phyloP scores from a whole-genome alignment of 176 grass and related monocot genomes.

The Triticum turgidum region DNA sequence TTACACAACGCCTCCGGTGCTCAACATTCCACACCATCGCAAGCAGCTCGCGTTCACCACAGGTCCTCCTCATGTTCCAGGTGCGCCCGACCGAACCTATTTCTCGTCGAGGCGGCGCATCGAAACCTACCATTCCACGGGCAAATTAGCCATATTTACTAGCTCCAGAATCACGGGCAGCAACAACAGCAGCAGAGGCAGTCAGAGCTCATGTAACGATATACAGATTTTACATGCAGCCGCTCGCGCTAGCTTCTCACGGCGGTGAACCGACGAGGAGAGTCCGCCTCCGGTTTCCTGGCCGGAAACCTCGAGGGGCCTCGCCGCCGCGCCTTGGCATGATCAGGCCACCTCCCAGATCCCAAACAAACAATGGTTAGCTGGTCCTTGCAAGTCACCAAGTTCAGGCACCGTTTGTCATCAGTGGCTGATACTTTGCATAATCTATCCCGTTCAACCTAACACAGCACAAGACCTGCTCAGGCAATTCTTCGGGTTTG shows the following conservation, averaged over 20 bases:
- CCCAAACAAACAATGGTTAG: slow-evolving; percentile 41
- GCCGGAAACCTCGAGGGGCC: slow-evolving; percentile 24
- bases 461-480: slow-evolving; percentile 88
- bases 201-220: slow-evolving; percentile 35
- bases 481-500: slow-evolving; percentile 86
- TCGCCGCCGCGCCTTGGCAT: background rate
- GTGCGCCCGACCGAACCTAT: slow-evolving; percentile 22
- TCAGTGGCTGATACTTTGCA: slow-evolving; percentile 65
- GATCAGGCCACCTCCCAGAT: slow-evolving; percentile 27
- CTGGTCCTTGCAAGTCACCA: slow-evolving; percentile 23
- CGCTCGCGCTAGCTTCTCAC: background rate
- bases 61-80: background rate
- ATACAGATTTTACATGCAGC: slow-evolving; percentile 55
- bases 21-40: slow-evolving; percentile 14
- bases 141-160: slow-evolving; percentile 45
- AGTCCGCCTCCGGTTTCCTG: background rate
- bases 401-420: slow-evolving; percentile 46
- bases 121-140: slow-evolving; percentile 16
- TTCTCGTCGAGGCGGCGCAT: background rate
- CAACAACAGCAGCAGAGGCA: slow-evolving; percentile 38
- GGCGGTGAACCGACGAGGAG: background rate
- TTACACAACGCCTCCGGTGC: background rate
- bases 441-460: slow-evolving; percentile 92
- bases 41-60: background rate
- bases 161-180: slow-evolving; percentile 35